Evolutionary conservation across 2,329 filamentous ascomycete species (phyloP), one percentile per base, ranked within the genome.

Genomic region (Exutisphaerella laricina): DNA sequence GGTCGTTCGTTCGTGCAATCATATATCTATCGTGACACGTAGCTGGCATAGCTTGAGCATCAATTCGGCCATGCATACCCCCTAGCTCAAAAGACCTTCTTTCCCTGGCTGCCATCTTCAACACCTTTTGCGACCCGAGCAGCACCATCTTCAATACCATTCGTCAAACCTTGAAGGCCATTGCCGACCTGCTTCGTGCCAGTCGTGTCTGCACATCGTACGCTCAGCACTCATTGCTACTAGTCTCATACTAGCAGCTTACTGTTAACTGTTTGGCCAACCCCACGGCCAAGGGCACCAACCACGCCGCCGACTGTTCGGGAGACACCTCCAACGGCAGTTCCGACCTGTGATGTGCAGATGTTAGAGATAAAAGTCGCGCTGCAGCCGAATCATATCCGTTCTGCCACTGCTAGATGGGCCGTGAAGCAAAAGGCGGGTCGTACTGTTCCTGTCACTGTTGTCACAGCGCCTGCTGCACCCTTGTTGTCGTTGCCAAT

Each of bases 281-380:
- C 49, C 21, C 68, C 68, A 25, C 66, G 57, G 22, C 69, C 68
- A n/a, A 66, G 53, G 6, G 68, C 66, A 31, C 69, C 75, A 13
- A 76, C 70, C 2, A 77, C 68, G 22, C 72, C 72, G 13, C 74
- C 74, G 4, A 73, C 64, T 3, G 73, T 77, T 42, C 72, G 71
- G 5, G 71, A 68, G 13, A 77, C 59, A 22, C 74, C 74, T 14
- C 73, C 73, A 32, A 71, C 69, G 1, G 71, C 72, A 55, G 77
- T 77, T 38, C 75, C 74, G 17, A 58, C 22, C 56, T 56, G 36
- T 17, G 29, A 23, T 5, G 14, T 30, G 8, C 12, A 32, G 14
- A 14, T 32, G 14, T 32, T 16, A 32, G 29, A 16, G 16, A 8
- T 8, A 13, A 8, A 32, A 32, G 14, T 4, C 14, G 14, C 8